Evolutionary conservation across 1,139 yeast genomes (phyloP).

Genomic region (Magnusiomyces clavatus): DNA sequence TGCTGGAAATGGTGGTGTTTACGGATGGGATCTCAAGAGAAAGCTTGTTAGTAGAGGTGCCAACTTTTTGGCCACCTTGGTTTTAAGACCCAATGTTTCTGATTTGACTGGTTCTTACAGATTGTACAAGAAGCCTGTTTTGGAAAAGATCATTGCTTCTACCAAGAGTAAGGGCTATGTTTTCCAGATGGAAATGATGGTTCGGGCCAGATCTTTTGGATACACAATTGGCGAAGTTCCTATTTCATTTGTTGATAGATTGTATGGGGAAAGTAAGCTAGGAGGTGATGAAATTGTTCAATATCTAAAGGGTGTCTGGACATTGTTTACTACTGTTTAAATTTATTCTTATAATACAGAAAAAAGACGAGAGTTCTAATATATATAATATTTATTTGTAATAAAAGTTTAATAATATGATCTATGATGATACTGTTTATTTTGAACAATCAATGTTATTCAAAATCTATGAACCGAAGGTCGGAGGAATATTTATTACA

Average conservation of each 20-base stretch:
- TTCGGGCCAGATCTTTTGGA: constrained; percentile 65
- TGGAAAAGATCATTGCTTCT: constrained; percentile 57
- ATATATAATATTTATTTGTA: background rate
- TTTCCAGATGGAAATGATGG: constrained; percentile 89
- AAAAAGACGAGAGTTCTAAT: background rate
- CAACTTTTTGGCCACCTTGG: constrained; percentile 66
- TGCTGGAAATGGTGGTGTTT: constrained; percentile 77
- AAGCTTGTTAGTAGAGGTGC: constrained; percentile 77
- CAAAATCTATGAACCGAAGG: too few relatives aligned
- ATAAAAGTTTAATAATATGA: too few relatives aligned
- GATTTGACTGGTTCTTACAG: constrained; percentile 78
- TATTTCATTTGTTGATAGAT: constrained; percentile 69
- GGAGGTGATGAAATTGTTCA: constrained; percentile 81
- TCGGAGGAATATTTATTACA: too few relatives aligned
- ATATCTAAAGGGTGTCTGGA: constrained; percentile 70
- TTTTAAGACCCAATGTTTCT: constrained; percentile 64
- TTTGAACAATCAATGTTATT: too few relatives aligned
- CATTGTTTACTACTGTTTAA: constrained; percentile 55
- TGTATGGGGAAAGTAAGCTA: constrained; percentile 72
- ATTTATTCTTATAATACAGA: background rate
- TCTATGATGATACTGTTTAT: too few relatives aligned
- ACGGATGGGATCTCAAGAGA: constrained; percentile 80
- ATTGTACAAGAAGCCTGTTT: constrained; percentile 63
- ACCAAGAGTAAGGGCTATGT: constrained; percentile 78
- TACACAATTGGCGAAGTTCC: constrained; percentile 75